phyloP scores from a whole-genome alignment of 805 yeast genomes.

The Sugiyamaella lignohabitans region DNA sequence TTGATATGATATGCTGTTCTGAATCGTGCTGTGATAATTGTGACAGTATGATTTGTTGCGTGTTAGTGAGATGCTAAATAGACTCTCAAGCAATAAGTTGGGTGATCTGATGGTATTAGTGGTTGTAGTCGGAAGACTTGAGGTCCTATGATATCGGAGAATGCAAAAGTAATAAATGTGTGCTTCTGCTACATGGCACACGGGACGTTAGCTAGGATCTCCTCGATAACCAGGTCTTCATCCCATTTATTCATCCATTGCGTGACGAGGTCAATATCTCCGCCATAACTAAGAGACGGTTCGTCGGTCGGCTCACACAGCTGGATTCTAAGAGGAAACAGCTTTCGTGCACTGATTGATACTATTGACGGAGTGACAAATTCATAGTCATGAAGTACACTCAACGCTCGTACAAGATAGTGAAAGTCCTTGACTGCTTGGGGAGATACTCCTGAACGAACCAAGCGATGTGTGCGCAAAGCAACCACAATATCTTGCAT shows the following conservation, averaged over 20 bases:
- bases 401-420: constrained; percentile 34
- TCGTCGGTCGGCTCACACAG: constrained; percentile 40
- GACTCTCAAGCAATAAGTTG: too few species aligned
- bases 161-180: too few species aligned
- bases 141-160: too few species aligned
- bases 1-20: too few species aligned
- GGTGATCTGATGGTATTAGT: too few species aligned
- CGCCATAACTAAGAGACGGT: constrained; percentile 50
- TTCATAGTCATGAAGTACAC: constrained; percentile 35
- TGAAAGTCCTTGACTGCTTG: constrained; percentile 40
- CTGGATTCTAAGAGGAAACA: constrained; percentile 43
- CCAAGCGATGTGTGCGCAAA: constrained; percentile 49
- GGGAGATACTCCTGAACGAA: constrained; percentile 48
- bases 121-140: too few species aligned
- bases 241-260: constrained; percentile 42
- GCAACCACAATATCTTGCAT: constrained; percentile 51
- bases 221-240: constrained; percentile 45
- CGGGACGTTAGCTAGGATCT: constrained; percentile 44
- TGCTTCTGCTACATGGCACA: constrained; percentile 40
- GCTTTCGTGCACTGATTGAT: constrained; percentile 42
- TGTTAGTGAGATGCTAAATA: too few species aligned
- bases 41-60: too few species aligned
- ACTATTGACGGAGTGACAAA: constrained; percentile 52
- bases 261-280: constrained; percentile 40
- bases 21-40: too few species aligned